Conservation (phyloP, 139 green algal genomes). For the Tetradesmus lagerheimii region DNA sequence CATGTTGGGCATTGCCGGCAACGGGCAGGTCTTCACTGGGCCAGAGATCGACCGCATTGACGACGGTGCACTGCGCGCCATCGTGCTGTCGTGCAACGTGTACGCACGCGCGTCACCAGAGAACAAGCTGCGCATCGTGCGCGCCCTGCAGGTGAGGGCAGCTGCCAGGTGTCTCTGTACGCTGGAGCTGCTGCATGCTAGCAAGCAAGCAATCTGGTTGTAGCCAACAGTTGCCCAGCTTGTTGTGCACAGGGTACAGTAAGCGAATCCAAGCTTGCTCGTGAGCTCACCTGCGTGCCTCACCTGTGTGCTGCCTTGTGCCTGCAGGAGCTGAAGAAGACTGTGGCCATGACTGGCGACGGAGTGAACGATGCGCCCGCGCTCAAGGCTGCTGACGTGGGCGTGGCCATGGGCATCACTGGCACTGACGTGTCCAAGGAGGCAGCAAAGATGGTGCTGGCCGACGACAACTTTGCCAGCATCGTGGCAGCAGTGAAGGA, state of each 20-base stretch:
- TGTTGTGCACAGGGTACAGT: not conserved
- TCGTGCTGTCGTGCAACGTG: slow-evolving; percentile 65
- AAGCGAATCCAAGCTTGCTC: not conserved
- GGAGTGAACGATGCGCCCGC: slow-evolving; percentile 80
- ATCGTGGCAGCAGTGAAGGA: slow-evolving; percentile 93
- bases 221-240: too few species aligned
- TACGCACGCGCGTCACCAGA: slow-evolving; percentile 72
- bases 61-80: slow-evolving; percentile 53
- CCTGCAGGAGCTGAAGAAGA: slow-evolving; percentile 52
- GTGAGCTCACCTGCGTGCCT: not conserved
- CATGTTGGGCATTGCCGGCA: slow-evolving; percentile 56
- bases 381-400: slow-evolving; percentile 94
- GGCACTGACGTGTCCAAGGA: slow-evolving; percentile 90
- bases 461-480: slow-evolving; percentile 95
- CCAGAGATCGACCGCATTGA: slow-evolving; percentile 59
- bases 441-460: slow-evolving; percentile 93
- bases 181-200: too few species aligned
- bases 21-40: slow-evolving; percentile 32
- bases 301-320: not conserved
- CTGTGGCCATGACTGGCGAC: slow-evolving; percentile 63
- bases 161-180: not conserved
- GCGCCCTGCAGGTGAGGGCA: slow-evolving; percentile 47
- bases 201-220: not conserved
- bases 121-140: slow-evolving; percentile 77
- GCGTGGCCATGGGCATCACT: slow-evolving; percentile 96